Base-by-base conservation (phyloP, 2,329 filamentous ascomycete species). In the Xylaria arbuscula region DNA sequence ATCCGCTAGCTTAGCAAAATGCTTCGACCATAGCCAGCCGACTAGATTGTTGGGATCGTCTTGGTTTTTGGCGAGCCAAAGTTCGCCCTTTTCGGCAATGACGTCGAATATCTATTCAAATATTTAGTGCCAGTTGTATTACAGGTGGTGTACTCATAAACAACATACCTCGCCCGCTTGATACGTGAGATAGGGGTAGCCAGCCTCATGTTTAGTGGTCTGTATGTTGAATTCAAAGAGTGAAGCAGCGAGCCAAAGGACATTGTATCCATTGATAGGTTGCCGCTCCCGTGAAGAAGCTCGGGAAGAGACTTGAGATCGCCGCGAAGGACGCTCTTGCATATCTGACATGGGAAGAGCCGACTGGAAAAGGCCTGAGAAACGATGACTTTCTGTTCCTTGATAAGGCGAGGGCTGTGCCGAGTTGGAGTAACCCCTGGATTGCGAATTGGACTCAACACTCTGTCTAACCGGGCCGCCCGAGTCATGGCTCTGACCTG, bases 21-120 rank as follows among this genome's bases (percentile, higher is more conserved):
- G 96, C 80, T 98, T 98, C 76, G 94, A 97, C 96, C 96, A 99
- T 76, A 99, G 97, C 96, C 96, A 99, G 60, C 96, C 96, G 40
- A 98, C 90, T 72, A 90, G 87, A 72, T 92, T 88, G 11, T 84
- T 86, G 1, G 89, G 83, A 80, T 99, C 96, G 77, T 99, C 96
- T 81, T 99, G 96, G 78, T 99, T 99, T 80, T 93, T 93, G 62
- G 96, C 96, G 66, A 99, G 89, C 96, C 96, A 99, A 57, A 98
- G 87, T 83, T 99, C 96, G 71, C 96, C 96, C 79, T 98, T 98
- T 80, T 98, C 94, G 36, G 92, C 96, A 77, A 99, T 93, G 62
- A 99, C 92, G 81, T 95, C 92, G 76, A 95, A 95, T 71, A 95
- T 93, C 88, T 91, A 72, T 19, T 24, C 48, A 9, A 11, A 57